A percentile compares a stretch with the other conserved stretches of the same genome.
Evolutionary conservation across 2,329 filamentous ascomycete genomes (phyloP).

Genomic region (Claviceps sorghi): DNA sequence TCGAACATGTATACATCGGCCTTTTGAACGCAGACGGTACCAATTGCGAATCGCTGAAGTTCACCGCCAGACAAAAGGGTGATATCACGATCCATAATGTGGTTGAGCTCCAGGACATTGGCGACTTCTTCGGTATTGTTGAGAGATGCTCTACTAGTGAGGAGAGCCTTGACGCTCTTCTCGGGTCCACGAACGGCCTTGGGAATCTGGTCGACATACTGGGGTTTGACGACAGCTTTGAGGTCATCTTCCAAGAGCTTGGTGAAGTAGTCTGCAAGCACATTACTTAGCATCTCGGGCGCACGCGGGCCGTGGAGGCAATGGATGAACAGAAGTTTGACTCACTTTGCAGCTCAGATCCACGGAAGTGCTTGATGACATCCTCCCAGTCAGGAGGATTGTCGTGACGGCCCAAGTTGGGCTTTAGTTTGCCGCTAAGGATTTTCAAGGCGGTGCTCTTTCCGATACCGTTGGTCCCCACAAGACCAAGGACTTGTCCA

Average conservation of each 20-base stretch:
- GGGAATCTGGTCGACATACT: constrained; percentile 97
- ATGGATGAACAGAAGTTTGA: constrained; percentile 2
- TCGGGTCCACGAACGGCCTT: constrained; percentile 73
- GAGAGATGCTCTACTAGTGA: constrained; percentile 62
- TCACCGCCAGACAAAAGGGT: constrained; percentile 88
- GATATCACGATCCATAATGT: constrained; percentile 87
- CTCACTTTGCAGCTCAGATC: constrained; percentile 90
- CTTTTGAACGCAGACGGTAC: constrained; percentile 85
- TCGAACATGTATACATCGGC: constrained; percentile 99
- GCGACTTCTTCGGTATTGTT: constrained; percentile 71
- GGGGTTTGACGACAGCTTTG: constrained; percentile 96
- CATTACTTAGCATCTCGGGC: not conserved
- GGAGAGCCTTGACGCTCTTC: constrained; percentile 64
- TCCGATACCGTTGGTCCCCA: constrained; percentile 99
- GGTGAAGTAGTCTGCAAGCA: constrained; percentile 70
- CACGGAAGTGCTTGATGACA: constrained; percentile 95
- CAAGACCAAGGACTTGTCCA: constrained; percentile 87
- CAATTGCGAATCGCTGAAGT: constrained; percentile 94
- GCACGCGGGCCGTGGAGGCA: not conserved
- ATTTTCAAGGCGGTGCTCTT: constrained; percentile 99
- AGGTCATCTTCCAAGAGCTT: constrained; percentile 94
- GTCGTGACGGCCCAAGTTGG: constrained; percentile 86
- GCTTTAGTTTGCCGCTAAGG: constrained; percentile 95
- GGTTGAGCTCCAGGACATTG: constrained; percentile 70
- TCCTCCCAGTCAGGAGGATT: constrained; percentile 99